Conservation (phyloP, 129 eudicot genomes). For the Ambrosia trifida region DNA sequence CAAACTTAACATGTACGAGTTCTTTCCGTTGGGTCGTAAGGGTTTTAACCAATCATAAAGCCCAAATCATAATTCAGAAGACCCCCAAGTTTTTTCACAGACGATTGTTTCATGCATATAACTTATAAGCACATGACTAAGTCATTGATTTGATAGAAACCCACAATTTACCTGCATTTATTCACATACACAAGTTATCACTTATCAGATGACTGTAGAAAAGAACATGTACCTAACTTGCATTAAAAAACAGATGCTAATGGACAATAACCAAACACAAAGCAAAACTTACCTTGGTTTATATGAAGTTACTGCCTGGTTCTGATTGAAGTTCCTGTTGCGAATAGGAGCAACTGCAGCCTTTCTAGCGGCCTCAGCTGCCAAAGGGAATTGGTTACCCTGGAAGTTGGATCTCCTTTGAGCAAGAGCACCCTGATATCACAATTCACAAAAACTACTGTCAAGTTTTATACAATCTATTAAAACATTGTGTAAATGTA, state of each 20-base stretch:
- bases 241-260: not conserved
- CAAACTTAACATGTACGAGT: slow-evolving; percentile 21
- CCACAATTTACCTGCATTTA: slow-evolving; percentile 71
- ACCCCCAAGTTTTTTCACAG: slow-evolving; percentile 18
- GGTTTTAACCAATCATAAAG: slow-evolving; percentile 15
- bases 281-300: slow-evolving; percentile 50
- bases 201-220: not conserved
- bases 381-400: slow-evolving; percentile 70
- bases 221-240: not conserved
- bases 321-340: slow-evolving; percentile 47
- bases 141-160: slow-evolving; percentile 28
- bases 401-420: slow-evolving; percentile 78
- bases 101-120: slow-evolving; percentile 30
- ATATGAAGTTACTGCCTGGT: slow-evolving; percentile 53
- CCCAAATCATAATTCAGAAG: slow-evolving; percentile 20
- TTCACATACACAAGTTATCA: slow-evolving; percentile 16
- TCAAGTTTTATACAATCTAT: slow-evolving; percentile 3
- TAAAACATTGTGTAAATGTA: not conserved
- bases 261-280: not conserved
- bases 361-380: slow-evolving; percentile 82
- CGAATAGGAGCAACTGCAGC: slow-evolving; percentile 70
- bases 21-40: slow-evolving; percentile 1
- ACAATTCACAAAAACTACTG: not conserved
- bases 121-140: slow-evolving; percentile 40
- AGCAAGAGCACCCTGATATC: slow-evolving; percentile 71